Base-by-base conservation (phyloP, 345 rosid species). In the Litchi chinensis region DNA sequence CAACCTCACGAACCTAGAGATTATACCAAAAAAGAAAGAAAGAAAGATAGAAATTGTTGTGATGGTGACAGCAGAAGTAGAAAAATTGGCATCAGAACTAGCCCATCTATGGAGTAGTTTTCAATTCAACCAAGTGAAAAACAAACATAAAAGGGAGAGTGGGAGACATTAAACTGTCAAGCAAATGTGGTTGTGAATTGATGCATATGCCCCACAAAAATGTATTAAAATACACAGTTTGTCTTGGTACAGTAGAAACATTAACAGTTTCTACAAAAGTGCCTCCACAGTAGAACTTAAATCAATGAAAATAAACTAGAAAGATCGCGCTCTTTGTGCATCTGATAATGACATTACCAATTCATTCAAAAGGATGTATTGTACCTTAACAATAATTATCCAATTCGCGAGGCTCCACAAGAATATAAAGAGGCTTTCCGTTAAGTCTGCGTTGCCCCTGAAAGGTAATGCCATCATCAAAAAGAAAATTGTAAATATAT, bases 381-480 rank as follows among this genome's bases (percentile, higher is more conserved):
- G 28, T 77, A 81, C 84, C 80, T 75, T 76, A 78, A 80, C 75
- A 85, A 32, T 80, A 81, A n/a, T 77, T 74, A 67, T 85, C 89
- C 64, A 83, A 50, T 78, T 81, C 77, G 2, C 91, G 89, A 15
- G 92, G 94, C 86, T 89, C 98, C 77, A 95, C 98, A n/a, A 95
- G 90, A 75, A 95, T 92, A 40, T 87, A 92, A 76, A 92, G 80
- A 4, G 96, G 94, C 79, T 88, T 92, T 71, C 95, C 97, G 16
- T 88, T 84, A 28, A 93, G 91, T 90, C 85, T 87, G 77, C 92
- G 77, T 37, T 89, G 88, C 18, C 92, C 96, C 98, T 94, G 89
- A 67, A 21, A 71, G 15, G 26, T 74, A 46, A 72, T 32, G 24
- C 59, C 60, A 70, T 10, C 32, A 11, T 64, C 68, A 64, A 22